A percentile compares a stretch with the other conserved stretches of the same genome.
Evolutionary conservation across 345 rosid genomes (phyloP).

Genomic region (Erucastrum elatum): DNA sequence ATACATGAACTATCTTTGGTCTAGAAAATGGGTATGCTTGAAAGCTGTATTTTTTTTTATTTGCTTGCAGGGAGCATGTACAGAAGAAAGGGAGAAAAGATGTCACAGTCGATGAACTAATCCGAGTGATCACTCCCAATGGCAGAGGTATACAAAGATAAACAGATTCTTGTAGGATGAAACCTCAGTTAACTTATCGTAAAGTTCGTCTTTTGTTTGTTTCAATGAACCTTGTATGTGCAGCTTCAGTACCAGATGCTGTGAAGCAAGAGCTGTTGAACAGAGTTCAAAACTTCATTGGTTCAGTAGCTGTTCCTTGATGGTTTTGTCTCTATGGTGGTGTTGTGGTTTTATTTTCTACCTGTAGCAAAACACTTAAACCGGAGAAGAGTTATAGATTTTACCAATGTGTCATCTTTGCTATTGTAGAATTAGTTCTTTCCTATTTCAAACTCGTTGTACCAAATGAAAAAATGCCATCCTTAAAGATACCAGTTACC

Average conservation of each 20-base stretch:
- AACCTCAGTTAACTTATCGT: not conserved
- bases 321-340: not conserved
- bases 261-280: constrained; percentile 72
- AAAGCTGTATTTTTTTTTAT: not conserved
- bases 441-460: not conserved
- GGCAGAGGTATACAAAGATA: constrained; percentile 57
- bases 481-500: too few species aligned
- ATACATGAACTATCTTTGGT: not conserved
- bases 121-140: constrained; percentile 71
- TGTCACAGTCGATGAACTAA: constrained; percentile 79
- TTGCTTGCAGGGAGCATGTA: constrained; percentile 54
- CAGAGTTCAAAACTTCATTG: constrained; percentile 57
- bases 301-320: constrained; percentile 46
- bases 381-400: not conserved
- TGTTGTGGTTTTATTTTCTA: not conserved
- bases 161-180: not conserved
- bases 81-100: constrained; percentile 78
- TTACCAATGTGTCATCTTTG: constrained; percentile 5
- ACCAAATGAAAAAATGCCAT: not conserved
- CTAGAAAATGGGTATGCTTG: not conserved
- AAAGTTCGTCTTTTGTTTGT: not conserved
- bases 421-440: constrained; percentile 12
- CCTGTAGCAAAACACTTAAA: not conserved
- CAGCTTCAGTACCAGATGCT: constrained; percentile 71
- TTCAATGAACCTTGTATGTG: constrained; percentile 24